Percentiles rank a stretch among this genome's conserved stretches.
Evolutionary conservation across 2,329 filamentous ascomycete genomes (phyloP).

Genomic region (Reticulascus tulasneorum): DNA sequence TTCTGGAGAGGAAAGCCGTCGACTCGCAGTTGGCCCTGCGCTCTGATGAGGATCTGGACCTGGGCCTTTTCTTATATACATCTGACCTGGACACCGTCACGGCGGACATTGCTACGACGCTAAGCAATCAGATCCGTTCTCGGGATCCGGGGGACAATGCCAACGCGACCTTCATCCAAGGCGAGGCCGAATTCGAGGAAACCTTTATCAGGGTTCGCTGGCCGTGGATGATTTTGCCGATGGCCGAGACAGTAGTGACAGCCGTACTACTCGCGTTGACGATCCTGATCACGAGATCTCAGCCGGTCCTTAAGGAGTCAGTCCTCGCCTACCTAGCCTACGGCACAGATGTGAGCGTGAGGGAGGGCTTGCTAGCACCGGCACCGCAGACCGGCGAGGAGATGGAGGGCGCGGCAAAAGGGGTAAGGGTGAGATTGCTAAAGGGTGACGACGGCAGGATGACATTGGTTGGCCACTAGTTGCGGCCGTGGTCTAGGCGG

Average conservation of each 20-base stretch:
- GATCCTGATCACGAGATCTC: neutral
- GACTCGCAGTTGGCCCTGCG: neutral
- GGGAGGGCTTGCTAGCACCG: too few relatives aligned
- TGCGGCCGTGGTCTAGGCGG: too few relatives aligned
- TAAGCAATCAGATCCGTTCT: slow-evolving; percentile 15
- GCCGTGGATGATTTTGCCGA: slow-evolving; percentile 24
- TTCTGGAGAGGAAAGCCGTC: neutral
- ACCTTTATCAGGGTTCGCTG: slow-evolving; percentile 25
- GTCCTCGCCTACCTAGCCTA: neutral
- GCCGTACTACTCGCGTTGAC: slow-evolving; percentile 18
- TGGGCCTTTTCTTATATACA: slow-evolving; percentile 4
- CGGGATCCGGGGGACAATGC: slow-evolving; percentile 11
- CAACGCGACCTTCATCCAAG: slow-evolving; percentile 9
- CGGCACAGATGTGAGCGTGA: too few relatives aligned
- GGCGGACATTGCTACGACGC: slow-evolving; percentile 8
- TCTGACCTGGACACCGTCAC: slow-evolving; percentile 8
- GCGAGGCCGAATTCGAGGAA: slow-evolving; percentile 17
- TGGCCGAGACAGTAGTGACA: slow-evolving; percentile 15
- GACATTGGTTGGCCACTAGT: too few relatives aligned
- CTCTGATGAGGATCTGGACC: neutral
- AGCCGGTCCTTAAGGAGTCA: neutral
- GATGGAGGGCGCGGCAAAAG: too few relatives aligned
- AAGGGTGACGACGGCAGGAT: too few relatives aligned
- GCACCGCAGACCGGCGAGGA: too few relatives aligned
- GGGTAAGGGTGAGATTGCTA: too few relatives aligned